phyloP scores from a whole-genome alignment of 2,329 filamentous ascomycete species.

The Aureobasidium zeae region DNA sequence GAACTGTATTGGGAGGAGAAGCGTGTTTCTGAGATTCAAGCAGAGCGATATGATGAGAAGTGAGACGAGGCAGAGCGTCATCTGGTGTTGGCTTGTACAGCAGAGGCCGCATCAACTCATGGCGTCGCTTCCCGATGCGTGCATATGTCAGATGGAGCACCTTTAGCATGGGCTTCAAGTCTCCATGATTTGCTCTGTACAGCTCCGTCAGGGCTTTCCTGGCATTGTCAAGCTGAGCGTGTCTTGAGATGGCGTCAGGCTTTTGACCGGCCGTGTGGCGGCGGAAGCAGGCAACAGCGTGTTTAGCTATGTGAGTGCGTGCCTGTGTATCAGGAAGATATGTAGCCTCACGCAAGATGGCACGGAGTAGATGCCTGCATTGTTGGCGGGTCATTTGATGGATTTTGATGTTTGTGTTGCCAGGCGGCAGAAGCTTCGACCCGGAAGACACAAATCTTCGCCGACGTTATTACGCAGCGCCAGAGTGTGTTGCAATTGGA shows the following conservation, averaged over 20 bases:
- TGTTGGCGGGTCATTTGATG: slow-evolving; percentile 2
- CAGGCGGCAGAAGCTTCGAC: not conserved
- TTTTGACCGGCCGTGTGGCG: slow-evolving; percentile 27
- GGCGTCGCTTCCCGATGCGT: slow-evolving; percentile 44
- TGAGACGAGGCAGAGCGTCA: slow-evolving; percentile 27
- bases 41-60: slow-evolving; percentile 26
- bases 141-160: slow-evolving; percentile 49
- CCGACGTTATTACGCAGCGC: too few relatives aligned
- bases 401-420: not conserved
- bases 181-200: slow-evolving; percentile 47
- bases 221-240: slow-evolving; percentile 24
- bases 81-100: not conserved
- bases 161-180: slow-evolving; percentile 41
- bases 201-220: slow-evolving; percentile 39
- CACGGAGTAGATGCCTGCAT: slow-evolving; percentile 41
- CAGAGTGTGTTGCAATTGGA: too few relatives aligned
- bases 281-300: slow-evolving; percentile 43
- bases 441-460: slow-evolving; percentile 11
- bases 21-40: slow-evolving; percentile 24
- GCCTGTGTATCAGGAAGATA: slow-evolving; percentile 52
- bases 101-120: slow-evolving; percentile 37
- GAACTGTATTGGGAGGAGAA: slow-evolving; percentile 25
- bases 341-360: slow-evolving; percentile 48
- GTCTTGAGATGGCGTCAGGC: slow-evolving; percentile 17
- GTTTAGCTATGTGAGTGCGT: slow-evolving; percentile 40